phyloP scores from a whole-genome alignment of 306 rosid genomes.

The Lithocarpus polystachyus region DNA sequence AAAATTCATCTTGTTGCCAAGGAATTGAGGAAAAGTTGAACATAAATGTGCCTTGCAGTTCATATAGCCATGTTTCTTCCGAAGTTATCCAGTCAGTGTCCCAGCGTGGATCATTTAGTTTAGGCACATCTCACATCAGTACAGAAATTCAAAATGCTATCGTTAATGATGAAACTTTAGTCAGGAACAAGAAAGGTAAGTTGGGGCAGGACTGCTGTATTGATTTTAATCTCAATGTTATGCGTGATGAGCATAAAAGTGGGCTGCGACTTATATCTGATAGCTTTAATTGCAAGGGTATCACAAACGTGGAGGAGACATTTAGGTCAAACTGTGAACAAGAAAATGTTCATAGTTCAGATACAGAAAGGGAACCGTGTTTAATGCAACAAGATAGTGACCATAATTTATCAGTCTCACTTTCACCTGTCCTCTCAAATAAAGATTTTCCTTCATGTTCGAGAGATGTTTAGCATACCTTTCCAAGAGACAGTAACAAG shows the following conservation, averaged over 20 bases:
- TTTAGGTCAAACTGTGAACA: conserved; percentile 13
- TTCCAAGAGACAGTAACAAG: conserved; percentile 38
- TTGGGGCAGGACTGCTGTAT: conserved; percentile 30
- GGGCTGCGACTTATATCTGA: conserved; percentile 27
- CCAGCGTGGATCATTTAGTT: conserved; percentile 36
- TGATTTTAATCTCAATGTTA: conserved; percentile 57
- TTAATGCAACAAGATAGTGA: conserved; percentile 27
- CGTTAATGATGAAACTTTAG: conserved; percentile 16
- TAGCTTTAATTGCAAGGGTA: conserved; percentile 27
- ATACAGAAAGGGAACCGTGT: conserved; percentile 27
- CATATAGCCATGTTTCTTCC: conserved; percentile 52
- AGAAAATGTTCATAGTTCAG: conserved; percentile 17
- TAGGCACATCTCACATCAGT: conserved; percentile 35
- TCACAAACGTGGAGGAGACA: conserved; percentile 33
- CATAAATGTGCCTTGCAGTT: conserved; percentile 38
- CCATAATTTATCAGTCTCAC: conserved; percentile 8
- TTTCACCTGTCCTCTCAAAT: conserved; percentile 15
- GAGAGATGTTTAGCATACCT: conserved; percentile 24
- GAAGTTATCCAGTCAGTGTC: conserved; percentile 56
- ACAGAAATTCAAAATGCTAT: conserved; percentile 40
- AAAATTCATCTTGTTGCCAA: conserved; percentile 31
- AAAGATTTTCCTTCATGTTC: conserved; percentile 32
- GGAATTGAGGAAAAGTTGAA: conserved; percentile 45
- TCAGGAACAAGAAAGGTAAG: conserved; percentile 32
- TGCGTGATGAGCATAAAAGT: conserved; percentile 42